phyloP scores from a whole-genome alignment of 306 rosid genomes.

The Vicia faba region DNA sequence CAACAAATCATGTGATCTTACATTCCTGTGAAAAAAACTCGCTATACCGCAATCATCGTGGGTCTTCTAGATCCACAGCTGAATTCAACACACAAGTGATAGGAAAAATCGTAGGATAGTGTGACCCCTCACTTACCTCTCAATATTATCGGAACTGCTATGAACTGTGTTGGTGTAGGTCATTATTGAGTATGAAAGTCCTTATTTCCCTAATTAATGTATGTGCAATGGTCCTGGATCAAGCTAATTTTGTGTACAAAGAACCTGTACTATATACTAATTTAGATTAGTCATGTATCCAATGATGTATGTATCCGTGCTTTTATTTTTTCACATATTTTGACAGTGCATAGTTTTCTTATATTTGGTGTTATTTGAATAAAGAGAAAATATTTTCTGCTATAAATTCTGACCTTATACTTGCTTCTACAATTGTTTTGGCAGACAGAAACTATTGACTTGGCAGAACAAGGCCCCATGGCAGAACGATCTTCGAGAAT shows the following conservation, averaged over 20 bases:
- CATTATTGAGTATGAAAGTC: conserved; percentile 1
- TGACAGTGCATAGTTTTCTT: neutral
- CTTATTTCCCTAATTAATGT: neutral
- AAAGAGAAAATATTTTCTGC: conserved; percentile 13
- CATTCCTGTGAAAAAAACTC: neutral
- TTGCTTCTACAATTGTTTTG: conserved; percentile 26
- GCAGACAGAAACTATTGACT: conserved; percentile 89
- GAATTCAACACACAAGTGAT: neutral
- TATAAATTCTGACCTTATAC: conserved; percentile 21
- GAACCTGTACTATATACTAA: neutral
- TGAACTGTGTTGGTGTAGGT: neutral
- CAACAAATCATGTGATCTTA: neutral
- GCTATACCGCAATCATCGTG: neutral
- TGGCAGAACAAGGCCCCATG: conserved; percentile 54
- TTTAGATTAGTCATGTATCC: neutral
- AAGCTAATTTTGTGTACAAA: neutral
- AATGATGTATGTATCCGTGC: neutral
- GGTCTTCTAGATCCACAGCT: neutral
- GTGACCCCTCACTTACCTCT: neutral
- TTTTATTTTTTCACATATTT: neutral
- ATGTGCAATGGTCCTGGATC: neutral
- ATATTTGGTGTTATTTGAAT: conserved; percentile 15
- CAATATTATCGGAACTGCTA: neutral
- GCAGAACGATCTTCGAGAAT: conserved; percentile 42
- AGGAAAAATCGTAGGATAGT: neutral